Percentiles rank a stretch among this genome's conserved stretches.
Evolutionary conservation across 257 asterid genomes (phyloP).

Genomic region (Linderniella brevidens): DNA sequence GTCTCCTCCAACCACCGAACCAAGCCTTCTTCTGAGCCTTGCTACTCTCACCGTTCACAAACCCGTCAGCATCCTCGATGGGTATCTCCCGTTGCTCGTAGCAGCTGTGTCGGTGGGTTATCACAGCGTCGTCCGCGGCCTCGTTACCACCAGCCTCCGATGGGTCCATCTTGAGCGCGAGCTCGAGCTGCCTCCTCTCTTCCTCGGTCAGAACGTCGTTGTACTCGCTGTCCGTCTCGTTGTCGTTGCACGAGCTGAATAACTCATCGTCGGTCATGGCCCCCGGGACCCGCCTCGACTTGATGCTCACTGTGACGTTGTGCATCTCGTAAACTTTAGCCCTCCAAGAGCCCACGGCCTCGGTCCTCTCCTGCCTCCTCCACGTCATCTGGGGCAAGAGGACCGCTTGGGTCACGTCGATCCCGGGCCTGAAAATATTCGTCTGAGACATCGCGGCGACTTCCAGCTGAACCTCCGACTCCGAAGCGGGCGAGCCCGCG

Average conservation of each 20-base stretch:
- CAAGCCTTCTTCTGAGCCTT: slow-evolving; percentile 76
- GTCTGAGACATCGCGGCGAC: slow-evolving; percentile 90
- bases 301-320: slow-evolving; percentile 83
- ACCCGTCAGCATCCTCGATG: slow-evolving; percentile 30
- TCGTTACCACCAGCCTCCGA: slow-evolving; percentile 33
- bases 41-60: slow-evolving; percentile 19
- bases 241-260: slow-evolving; percentile 51
- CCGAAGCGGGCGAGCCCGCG: slow-evolving; percentile 80
- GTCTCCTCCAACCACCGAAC: slow-evolving; percentile 78
- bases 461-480: slow-evolving; percentile 74
- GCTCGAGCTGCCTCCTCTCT: slow-evolving; percentile 81
- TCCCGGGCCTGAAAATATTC: slow-evolving; percentile 87
- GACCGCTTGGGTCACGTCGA: slow-evolving; percentile 87
- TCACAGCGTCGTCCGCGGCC: slow-evolving; percentile 39
- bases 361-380: slow-evolving; percentile 77
- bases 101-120: slow-evolving; percentile 75
- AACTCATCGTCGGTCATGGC: slow-evolving; percentile 90
- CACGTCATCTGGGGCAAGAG: slow-evolving; percentile 82
- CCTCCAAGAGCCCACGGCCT: slow-evolving; percentile 77
- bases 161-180: slow-evolving; percentile 64
- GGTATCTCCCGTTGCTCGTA: slow-evolving; percentile 71
- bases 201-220: slow-evolving; percentile 79
- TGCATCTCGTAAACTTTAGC: slow-evolving; percentile 96
- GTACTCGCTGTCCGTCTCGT: slow-evolving; percentile 62
- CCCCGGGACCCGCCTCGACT: slow-evolving; percentile 89